A percentile compares a stretch with the other conserved stretches of the same genome.
These are phyloP conservation scores for Penicillium aurantiogriseum DNA, from an alignment of 2,329 filamentous ascomycete genomes.

Conservation along the genomic window DNA sequence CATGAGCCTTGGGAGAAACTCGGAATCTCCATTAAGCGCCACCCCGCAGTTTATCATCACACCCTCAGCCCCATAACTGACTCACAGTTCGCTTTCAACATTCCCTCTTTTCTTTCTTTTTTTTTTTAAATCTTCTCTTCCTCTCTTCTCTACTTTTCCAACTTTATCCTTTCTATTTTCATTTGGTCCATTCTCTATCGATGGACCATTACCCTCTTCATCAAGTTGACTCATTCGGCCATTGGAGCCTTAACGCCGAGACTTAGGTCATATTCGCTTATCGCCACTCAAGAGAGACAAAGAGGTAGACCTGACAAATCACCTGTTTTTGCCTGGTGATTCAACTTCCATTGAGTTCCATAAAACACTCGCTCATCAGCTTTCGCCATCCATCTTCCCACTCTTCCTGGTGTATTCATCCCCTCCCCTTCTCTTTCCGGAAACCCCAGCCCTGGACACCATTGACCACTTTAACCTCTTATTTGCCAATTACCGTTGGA, in stretches of 20 bases:
- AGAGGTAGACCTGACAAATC: constrained; percentile 23
- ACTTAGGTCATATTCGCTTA: constrained; percentile 12
- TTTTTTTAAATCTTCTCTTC: not conserved
- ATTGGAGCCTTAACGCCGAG: constrained; percentile 21
- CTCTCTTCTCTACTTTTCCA: not conserved
- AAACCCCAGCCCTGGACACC: not conserved
- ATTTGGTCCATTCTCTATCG: not conserved
- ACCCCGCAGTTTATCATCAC: constrained; percentile 18
- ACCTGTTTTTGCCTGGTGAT: constrained; percentile 13
- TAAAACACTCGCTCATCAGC: constrained; percentile 8
- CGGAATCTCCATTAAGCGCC: constrained; percentile 10
- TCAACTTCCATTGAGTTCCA: constrained; percentile 26
- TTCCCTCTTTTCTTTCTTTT: not conserved
- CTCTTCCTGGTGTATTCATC: constrained; percentile 2
- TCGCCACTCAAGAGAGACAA: constrained; percentile 18
- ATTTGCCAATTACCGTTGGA: constrained; percentile 1
- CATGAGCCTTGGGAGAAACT: constrained; percentile 13
- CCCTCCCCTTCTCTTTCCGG: not conserved
- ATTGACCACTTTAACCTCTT: not conserved
- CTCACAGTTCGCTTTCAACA: constrained; percentile 7
- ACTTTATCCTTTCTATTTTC: not conserved
- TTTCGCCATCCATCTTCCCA: constrained; percentile 3
- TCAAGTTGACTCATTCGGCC: constrained; percentile 19
- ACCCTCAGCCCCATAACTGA: constrained; percentile 19
- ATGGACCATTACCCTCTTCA: not conserved